Evolutionary conservation across 805 yeast species (phyloP).

Genomic region (Clavispora carvajalis): DNA sequence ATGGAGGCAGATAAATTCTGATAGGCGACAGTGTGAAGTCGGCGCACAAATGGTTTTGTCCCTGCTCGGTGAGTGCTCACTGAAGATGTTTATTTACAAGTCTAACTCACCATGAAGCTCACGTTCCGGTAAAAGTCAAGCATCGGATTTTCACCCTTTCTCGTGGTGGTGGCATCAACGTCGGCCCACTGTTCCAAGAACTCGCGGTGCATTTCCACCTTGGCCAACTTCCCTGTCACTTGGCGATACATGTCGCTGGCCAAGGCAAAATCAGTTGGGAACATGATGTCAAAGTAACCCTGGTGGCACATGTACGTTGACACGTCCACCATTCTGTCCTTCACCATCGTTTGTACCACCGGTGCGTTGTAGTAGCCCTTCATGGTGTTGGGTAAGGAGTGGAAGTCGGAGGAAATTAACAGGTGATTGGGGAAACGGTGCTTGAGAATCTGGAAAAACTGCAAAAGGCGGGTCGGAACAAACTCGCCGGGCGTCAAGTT

Average conservation of each 20-base stretch:
- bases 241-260: slow-evolving; percentile 58
- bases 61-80: too few species aligned
- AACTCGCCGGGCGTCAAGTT: slow-evolving; percentile 68
- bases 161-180: slow-evolving; percentile 58
- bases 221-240: slow-evolving; percentile 56
- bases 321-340: slow-evolving; percentile 62
- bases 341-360: slow-evolving; percentile 71
- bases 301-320: slow-evolving; percentile 77
- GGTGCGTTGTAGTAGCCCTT: slow-evolving; percentile 63
- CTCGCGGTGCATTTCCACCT: slow-evolving; percentile 53
- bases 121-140: slow-evolving; percentile 71
- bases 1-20: too few species aligned
- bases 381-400: slow-evolving; percentile 40
- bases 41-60: too few species aligned
- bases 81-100: not conserved
- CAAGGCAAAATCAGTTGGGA: slow-evolving; percentile 70
- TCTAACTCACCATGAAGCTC: slow-evolving; percentile 51
- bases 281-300: slow-evolving; percentile 83
- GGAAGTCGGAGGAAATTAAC: slow-evolving; percentile 68
- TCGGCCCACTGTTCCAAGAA: slow-evolving; percentile 72
- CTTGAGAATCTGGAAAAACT: slow-evolving; percentile 59
- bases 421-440: slow-evolving; percentile 71
- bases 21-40: too few species aligned
- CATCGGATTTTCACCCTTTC: slow-evolving; percentile 82
- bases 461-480: slow-evolving; percentile 70